Base-by-base conservation (phyloP, 2,329 filamentous ascomycete species). In the Samsoniella hepiali region DNA sequence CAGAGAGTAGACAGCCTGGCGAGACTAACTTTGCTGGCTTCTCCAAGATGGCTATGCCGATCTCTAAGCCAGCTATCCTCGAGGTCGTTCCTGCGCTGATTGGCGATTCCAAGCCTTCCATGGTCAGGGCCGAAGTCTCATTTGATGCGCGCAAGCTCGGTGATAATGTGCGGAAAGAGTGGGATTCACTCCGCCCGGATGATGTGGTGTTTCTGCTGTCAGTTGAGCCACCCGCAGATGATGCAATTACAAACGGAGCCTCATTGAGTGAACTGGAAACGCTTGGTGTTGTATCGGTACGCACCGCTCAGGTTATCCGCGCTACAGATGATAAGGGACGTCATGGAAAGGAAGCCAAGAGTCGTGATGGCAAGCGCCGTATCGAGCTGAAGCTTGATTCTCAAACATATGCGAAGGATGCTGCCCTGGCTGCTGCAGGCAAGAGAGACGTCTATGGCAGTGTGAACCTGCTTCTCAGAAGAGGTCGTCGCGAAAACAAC, bases 401-500 rank as follows among this genome's bases (percentile, higher is more conserved):
- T 5, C 82, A 80, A 63, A 88, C 89, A 58, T 98, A 94, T 76
- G 87, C 90, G 69, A 80, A 83, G 58, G 95, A 99, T 75, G 87
- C 87, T 67, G 87, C 90, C 65, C 82, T 80, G 59, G 79, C 83
- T 44, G 79, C 84, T 10, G 80, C 83, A 64, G 90, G 88, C n/a
- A 90, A 90, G 69, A 80, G 85, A 1, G 90, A 96, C 70, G 81
- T 96, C 5, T 97, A 97, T 74, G 88, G 91, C 53, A 83, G 82
- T 40, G 88, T 99, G 71, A 99, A 99, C 71, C 78, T 98, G 47
- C 80, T 99, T 62, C 83, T 97, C 58, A 88, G 95, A 64, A 85
- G 95, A 68, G 89, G 87, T 72, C 89, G 91, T 34, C 84, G 93
- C 65, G 95, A 99, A 76, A 99, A 99, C 78, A 99, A 99, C 75